Evolutionary conservation across 2,329 filamentous ascomycete genomes (phyloP).

Genomic region (Scopulariopsis brevicaulis): DNA sequence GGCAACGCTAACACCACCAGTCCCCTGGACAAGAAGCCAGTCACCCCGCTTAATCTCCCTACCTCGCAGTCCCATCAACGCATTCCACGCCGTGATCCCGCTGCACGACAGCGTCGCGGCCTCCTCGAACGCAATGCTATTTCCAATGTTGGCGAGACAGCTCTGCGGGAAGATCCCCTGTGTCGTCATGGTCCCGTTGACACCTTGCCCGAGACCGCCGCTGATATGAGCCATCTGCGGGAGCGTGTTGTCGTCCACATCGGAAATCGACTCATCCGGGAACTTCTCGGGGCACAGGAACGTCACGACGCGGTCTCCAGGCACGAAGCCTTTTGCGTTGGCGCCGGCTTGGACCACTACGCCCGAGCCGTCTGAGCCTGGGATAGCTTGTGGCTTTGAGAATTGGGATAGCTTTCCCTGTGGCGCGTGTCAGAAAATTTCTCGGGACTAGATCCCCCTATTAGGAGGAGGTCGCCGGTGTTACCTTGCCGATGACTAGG

Average conservation of each 20-base stretch:
- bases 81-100: conserved; percentile 38
- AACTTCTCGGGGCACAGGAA: conserved; percentile 21
- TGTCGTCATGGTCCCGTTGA: not conserved
- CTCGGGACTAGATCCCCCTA: conserved; percentile 3
- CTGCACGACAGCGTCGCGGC: conserved; percentile 36
- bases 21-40: conserved; percentile 25
- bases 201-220: not conserved
- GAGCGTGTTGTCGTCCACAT: not conserved
- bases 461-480: conserved; percentile 1
- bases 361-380: conserved; percentile 28
- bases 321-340: conserved; percentile 29
- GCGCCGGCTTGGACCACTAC: conserved; percentile 36
- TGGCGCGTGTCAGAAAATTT: conserved; percentile 1
- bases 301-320: conserved; percentile 45
- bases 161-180: not conserved
- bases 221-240: not conserved
- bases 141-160: not conserved
- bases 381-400: conserved; percentile 15
- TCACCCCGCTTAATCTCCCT: conserved; percentile 22
- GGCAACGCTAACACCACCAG: conserved; percentile 24
- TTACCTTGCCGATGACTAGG: conserved; percentile 24
- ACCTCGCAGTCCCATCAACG: conserved; percentile 32
- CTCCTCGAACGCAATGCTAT: not conserved
- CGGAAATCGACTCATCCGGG: not conserved
- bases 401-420: not conserved